These are phyloP conservation scores for Cladophialophora yegresii DNA, from an alignment of 2,329 filamentous ascomycete genomes.

Conservation along the genomic window DNA sequence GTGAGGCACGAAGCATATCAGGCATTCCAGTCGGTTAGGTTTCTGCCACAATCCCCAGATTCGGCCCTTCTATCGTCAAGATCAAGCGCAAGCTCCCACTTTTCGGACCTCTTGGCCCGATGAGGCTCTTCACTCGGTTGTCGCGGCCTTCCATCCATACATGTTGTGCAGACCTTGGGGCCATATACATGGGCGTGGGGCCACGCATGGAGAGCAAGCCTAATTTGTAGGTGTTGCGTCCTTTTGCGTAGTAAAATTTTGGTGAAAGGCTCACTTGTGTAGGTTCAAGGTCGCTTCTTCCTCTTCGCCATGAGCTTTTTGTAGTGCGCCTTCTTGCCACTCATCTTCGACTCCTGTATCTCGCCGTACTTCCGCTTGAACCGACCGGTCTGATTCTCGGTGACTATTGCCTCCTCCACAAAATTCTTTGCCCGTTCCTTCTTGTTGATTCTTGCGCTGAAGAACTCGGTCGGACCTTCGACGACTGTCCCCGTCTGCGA, in stretches of 20 bases:
- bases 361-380: constrained; percentile 87
- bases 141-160: background rate
- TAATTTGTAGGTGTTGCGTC: background rate
- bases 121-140: constrained; percentile 3
- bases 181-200: background rate
- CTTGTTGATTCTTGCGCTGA: constrained; percentile 75
- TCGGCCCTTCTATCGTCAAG: background rate
- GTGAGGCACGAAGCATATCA: background rate
- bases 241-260: background rate
- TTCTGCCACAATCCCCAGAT: background rate
- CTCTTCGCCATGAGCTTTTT: constrained; percentile 70
- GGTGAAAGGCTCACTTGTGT: background rate
- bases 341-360: constrained; percentile 78
- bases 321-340: constrained; percentile 87
- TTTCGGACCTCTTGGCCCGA: background rate
- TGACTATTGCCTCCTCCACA: constrained; percentile 76
- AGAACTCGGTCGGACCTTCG: constrained; percentile 85
- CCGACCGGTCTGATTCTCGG: constrained; percentile 65
- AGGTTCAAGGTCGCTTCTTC: constrained; percentile 33
- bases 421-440: constrained; percentile 87
- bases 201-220: background rate
- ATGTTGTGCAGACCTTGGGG: background rate
- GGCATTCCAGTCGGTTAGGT: background rate
- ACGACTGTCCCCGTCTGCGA: constrained; percentile 87
- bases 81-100: background rate